phyloP scores from a whole-genome alignment of 164 flowering plant species.

The Vitis riparia region DNA sequence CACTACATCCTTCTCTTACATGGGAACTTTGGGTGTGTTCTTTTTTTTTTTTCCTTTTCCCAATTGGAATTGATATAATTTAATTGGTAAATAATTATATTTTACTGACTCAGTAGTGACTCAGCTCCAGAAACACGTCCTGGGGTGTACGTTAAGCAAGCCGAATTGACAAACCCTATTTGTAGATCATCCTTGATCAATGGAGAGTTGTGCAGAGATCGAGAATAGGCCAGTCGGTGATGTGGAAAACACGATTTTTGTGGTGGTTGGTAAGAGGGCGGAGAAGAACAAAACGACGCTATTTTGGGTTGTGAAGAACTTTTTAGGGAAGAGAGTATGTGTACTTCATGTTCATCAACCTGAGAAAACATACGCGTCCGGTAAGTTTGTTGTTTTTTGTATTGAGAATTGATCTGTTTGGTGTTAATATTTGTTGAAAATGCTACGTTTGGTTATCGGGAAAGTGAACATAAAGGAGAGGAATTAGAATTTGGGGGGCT shows the following conservation, averaged over 20 bases:
- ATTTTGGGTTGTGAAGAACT: slow-evolving; percentile 47
- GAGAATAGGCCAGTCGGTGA: slow-evolving; percentile 9
- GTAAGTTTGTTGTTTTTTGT: slow-evolving; percentile 24
- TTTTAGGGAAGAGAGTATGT: slow-evolving; percentile 44
- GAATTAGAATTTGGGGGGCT: no score
- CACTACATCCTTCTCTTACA: no score
- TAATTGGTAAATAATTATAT: no score
- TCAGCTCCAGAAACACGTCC: no score
- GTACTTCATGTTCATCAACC: slow-evolving; percentile 55
- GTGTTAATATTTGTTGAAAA: neutral
- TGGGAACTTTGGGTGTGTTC: no score
- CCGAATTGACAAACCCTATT: no score
- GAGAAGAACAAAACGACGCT: slow-evolving; percentile 36
- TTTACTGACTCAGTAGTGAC: no score
- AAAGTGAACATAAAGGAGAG: slow-evolving; percentile 4
- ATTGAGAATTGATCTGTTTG: neutral
- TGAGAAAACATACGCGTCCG: slow-evolving; percentile 16
- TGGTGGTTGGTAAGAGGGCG: slow-evolving; percentile 55
- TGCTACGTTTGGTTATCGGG: slow-evolving; percentile 1
- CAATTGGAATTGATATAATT: no score
- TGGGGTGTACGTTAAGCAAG: no score
- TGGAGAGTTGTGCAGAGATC: slow-evolving; percentile 18
- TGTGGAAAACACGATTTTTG: slow-evolving; percentile 43
- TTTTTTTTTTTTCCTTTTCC: no score
- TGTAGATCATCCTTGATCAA: neutral